Percentiles rank a stretch among this genome's conserved stretches.
These are phyloP conservation scores for Hibiscus tridactylites DNA, from an alignment of 345 rosid species.

Conservation along the genomic window DNA sequence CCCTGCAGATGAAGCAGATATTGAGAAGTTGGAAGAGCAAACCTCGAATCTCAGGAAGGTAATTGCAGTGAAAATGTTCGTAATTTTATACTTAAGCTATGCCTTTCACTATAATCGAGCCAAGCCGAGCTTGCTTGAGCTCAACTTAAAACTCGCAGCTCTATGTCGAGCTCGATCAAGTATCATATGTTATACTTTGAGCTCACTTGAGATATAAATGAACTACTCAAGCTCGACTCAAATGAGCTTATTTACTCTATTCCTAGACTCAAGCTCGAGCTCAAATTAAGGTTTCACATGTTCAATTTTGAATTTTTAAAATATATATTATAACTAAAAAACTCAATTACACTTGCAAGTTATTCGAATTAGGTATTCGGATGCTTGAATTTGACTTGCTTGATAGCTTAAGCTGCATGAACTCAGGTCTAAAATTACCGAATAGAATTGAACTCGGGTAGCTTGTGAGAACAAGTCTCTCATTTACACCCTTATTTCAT, in stretches of 20 bases:
- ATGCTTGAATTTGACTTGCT: background rate
- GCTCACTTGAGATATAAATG: background rate
- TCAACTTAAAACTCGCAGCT: background rate
- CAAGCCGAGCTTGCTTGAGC: too few species aligned
- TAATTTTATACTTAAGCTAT: background rate
- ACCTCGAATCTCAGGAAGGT: conserved; percentile 77
- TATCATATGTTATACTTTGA: background rate
- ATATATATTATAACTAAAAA: background rate
- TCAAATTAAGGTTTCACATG: background rate
- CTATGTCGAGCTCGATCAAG: background rate
- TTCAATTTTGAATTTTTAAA: background rate
- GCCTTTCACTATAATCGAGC: background rate
- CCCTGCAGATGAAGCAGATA: conserved; percentile 51
- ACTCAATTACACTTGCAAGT: background rate
- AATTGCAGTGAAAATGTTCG: conserved; percentile 1
- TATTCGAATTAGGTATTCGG: background rate
- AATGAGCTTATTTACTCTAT: background rate
- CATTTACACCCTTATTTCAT: background rate
- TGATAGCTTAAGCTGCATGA: background rate
- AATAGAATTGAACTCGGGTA: background rate
- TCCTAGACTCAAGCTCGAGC: background rate
- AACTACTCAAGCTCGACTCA: background rate
- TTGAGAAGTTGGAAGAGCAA: conserved; percentile 62
- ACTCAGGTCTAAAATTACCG: too few species aligned
- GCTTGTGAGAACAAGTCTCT: background rate